Conservation (phyloP, 2,329 filamentous ascomycete genomes). For the Rhytidhysteron rufulum region DNA sequence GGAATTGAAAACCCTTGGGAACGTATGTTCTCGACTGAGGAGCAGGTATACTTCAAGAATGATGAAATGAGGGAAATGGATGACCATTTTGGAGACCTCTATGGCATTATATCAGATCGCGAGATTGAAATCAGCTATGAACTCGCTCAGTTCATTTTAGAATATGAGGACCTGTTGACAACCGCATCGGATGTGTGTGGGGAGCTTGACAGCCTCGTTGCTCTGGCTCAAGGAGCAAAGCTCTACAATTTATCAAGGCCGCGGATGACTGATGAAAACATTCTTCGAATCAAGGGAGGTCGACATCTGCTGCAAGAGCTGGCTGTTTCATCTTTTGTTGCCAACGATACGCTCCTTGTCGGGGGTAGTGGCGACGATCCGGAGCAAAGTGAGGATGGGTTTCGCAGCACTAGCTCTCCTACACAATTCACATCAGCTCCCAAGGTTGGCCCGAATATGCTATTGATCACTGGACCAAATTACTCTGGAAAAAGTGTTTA, state of each 20-base stretch:
- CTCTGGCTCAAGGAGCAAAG: constrained; percentile 71
- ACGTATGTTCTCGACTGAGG: constrained; percentile 69
- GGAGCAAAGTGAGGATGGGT: constrained; percentile 3
- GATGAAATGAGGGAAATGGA: constrained; percentile 77
- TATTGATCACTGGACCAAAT: constrained; percentile 88
- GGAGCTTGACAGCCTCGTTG: constrained; percentile 80
- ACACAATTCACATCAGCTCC: constrained; percentile 5
- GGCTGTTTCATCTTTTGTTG: constrained; percentile 72
- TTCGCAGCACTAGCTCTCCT: constrained; percentile 5
- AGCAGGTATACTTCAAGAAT: constrained; percentile 82
- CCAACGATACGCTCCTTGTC: constrained; percentile 71
- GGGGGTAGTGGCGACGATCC: constrained; percentile 51
- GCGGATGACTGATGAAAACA: constrained; percentile 63
- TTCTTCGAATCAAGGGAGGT: constrained; percentile 71
- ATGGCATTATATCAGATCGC: constrained; percentile 76
- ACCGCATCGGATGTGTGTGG: constrained; percentile 75
- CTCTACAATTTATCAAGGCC: constrained; percentile 71
- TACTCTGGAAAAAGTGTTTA: constrained; percentile 97
- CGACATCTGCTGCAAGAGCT: constrained; percentile 86
- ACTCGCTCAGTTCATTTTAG: constrained; percentile 67
- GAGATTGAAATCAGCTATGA: constrained; percentile 86
- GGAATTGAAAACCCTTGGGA: constrained; percentile 65
- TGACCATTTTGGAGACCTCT: constrained; percentile 76
- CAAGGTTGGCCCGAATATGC: constrained; percentile 55
- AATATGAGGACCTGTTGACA: constrained; percentile 63